phyloP scores from a whole-genome alignment of 805 yeast genomes.

The Candida gorgasii region DNA sequence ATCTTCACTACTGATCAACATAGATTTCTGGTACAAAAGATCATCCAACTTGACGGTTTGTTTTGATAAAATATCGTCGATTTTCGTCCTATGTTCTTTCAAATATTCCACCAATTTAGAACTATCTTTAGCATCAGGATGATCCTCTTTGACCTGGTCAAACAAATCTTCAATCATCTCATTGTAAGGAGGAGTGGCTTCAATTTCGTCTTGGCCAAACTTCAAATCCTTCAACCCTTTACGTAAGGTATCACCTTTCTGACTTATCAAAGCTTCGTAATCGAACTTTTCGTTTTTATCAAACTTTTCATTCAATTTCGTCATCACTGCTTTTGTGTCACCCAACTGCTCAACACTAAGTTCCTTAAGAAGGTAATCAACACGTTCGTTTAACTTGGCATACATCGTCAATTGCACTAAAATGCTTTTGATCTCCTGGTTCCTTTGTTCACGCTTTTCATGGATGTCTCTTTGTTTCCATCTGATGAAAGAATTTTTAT shows the following conservation, averaged over 20 bases:
- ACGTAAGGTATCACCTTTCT: slow-evolving; percentile 45
- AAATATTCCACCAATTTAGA: slow-evolving; percentile 39
- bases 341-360: slow-evolving; percentile 43
- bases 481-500: slow-evolving; percentile 83
- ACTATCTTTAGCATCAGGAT: slow-evolving; percentile 44
- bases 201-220: slow-evolving; percentile 37
- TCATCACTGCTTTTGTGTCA: slow-evolving; percentile 29
- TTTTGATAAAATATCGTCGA: slow-evolving; percentile 62
- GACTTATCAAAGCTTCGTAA: slow-evolving; percentile 34
- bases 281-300: slow-evolving; percentile 61
- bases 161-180: slow-evolving; percentile 93
- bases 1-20: slow-evolving; percentile 86
- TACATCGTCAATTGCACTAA: slow-evolving; percentile 83
- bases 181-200: slow-evolving; percentile 64
- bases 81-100: slow-evolving; percentile 66
- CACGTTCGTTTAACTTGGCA: slow-evolving; percentile 67
- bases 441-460: slow-evolving; percentile 82
- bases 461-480: slow-evolving; percentile 99
- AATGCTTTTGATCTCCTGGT: slow-evolving; percentile 72
- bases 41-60: slow-evolving; percentile 67
- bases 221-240: slow-evolving; percentile 42
- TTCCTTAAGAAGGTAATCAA: slow-evolving; percentile 56
- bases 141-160: slow-evolving; percentile 70
- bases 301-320: slow-evolving; percentile 50
- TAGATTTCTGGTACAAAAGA: slow-evolving; percentile 66